phyloP scores from a whole-genome alignment of 352 stramenopile genomes.

The Globisporangium apiculatum region DNA sequence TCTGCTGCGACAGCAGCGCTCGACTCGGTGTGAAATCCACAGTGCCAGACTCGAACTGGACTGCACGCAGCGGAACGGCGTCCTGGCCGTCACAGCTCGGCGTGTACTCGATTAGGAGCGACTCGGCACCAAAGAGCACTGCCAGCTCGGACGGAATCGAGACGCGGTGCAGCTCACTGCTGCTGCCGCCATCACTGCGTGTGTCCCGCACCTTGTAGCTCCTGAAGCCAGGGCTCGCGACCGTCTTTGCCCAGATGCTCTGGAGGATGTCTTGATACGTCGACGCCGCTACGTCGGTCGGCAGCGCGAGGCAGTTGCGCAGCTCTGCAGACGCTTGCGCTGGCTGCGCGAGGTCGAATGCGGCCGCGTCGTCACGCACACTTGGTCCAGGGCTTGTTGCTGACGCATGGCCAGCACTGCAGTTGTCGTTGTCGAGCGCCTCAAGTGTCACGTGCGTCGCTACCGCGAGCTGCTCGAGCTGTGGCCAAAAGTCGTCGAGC shows the following conservation, averaged over 20 bases:
- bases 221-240: slow-evolving; percentile 15
- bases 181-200: slow-evolving; percentile 9
- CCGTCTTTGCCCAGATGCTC: slow-evolving; percentile 35
- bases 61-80: neutral
- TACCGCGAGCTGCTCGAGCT: slow-evolving; percentile 28
- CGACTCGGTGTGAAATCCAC: slow-evolving; percentile 35
- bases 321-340: slow-evolving; percentile 31
- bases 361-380: neutral
- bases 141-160: slow-evolving; percentile 33
- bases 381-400: neutral
- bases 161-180: slow-evolving; percentile 25
- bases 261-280: slow-evolving; percentile 32
- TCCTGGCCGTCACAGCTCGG: neutral
- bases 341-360: slow-evolving; percentile 5
- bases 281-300: slow-evolving; percentile 4
- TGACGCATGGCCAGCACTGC: neutral
- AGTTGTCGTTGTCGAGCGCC: neutral
- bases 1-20: slow-evolving; percentile 53
- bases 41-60: slow-evolving; percentile 20
- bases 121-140: slow-evolving; percentile 38
- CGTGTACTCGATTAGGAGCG: slow-evolving; percentile 27
- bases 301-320: slow-evolving; percentile 15
- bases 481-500: slow-evolving; percentile 38
- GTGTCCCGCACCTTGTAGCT: slow-evolving; percentile 28
- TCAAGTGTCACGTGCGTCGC: slow-evolving; percentile 15